A percentile compares a stretch with the other conserved stretches of the same genome.
Conservation (phyloP, 1,139 yeast species). For the Candida smagusa region DNA sequence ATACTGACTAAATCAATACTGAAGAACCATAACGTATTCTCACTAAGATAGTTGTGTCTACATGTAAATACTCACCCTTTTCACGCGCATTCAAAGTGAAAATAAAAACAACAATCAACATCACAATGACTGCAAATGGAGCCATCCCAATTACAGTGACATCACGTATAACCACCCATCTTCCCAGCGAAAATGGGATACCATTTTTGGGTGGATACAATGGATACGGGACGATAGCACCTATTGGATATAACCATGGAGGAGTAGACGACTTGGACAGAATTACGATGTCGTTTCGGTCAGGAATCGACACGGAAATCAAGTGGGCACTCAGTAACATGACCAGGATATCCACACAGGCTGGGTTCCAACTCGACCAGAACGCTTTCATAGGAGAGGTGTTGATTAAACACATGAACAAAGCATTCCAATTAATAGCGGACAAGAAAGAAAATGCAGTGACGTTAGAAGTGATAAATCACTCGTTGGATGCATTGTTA, state of each 20-base stretch:
- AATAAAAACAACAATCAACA: background rate
- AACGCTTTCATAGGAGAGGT: conserved; percentile 49
- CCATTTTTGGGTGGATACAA: conserved; percentile 13
- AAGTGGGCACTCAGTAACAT: conserved; percentile 65
- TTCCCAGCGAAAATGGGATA: conserved; percentile 14
- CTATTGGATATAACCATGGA: conserved; percentile 26
- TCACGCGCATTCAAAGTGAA: background rate
- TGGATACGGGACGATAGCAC: conserved; percentile 16
- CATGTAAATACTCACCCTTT: too few relatives aligned
- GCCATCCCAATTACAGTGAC: conserved; percentile 22
- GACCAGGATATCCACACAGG: conserved; percentile 47
- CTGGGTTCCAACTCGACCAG: conserved; percentile 42
- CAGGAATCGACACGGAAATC: conserved; percentile 57
- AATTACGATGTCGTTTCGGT: conserved; percentile 59
- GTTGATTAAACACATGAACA: conserved; percentile 42
- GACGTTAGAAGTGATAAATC: conserved; percentile 34
- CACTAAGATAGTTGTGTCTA: too few relatives aligned
- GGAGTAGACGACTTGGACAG: conserved; percentile 60
- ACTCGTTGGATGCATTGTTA: conserved; percentile 61
- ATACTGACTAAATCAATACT: too few relatives aligned
- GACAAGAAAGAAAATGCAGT: conserved; percentile 22
- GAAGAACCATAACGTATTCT: too few relatives aligned
- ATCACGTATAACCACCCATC: conserved; percentile 12
- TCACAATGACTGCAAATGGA: conserved; percentile 16
- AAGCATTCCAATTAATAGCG: conserved; percentile 26